These are phyloP conservation scores for Eutrema salsugineum DNA, from an alignment of 441 rosid species.

Conservation along the genomic window DNA sequence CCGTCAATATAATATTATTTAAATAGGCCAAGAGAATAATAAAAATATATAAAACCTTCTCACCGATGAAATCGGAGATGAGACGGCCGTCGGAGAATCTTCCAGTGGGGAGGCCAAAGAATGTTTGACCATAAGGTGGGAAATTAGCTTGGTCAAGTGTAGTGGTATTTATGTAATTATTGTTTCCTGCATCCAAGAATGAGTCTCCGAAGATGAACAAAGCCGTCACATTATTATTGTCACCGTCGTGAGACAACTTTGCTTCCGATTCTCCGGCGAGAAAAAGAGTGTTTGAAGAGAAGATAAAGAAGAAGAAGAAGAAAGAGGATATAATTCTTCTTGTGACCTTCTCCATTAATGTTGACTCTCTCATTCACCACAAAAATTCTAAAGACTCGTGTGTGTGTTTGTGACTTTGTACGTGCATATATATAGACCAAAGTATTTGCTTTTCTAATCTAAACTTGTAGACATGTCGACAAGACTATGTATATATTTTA, in stretches of 20 bases:
- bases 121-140: slow-evolving; percentile 68
- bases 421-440: slow-evolving; percentile 11
- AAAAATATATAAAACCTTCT: neutral
- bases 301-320: neutral
- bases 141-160: slow-evolving; percentile 65
- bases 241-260: neutral
- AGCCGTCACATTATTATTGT: slow-evolving; percentile 16
- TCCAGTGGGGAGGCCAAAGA: slow-evolving; percentile 64
- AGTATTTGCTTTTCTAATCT: slow-evolving; percentile 9
- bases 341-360: slow-evolving; percentile 16
- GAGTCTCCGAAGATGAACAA: slow-evolving; percentile 70
- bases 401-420: slow-evolving; percentile 10
- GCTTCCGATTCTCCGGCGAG: slow-evolving; percentile 6
- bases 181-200: slow-evolving; percentile 62
- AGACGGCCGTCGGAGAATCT: slow-evolving; percentile 79
- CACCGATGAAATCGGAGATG: slow-evolving; percentile 60
- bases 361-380: slow-evolving; percentile 25
- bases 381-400: slow-evolving; percentile 52
- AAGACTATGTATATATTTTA: slow-evolving; percentile 9
- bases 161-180: slow-evolving; percentile 62
- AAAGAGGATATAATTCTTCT: slow-evolving; percentile 1
- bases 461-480: slow-evolving; percentile 20
- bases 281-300: slow-evolving; percentile 3
- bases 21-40: neutral
- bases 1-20: slow-evolving; percentile 2